phyloP scores from a whole-genome alignment of 352 stramenopile species.

The Pythium insidiosum region DNA sequence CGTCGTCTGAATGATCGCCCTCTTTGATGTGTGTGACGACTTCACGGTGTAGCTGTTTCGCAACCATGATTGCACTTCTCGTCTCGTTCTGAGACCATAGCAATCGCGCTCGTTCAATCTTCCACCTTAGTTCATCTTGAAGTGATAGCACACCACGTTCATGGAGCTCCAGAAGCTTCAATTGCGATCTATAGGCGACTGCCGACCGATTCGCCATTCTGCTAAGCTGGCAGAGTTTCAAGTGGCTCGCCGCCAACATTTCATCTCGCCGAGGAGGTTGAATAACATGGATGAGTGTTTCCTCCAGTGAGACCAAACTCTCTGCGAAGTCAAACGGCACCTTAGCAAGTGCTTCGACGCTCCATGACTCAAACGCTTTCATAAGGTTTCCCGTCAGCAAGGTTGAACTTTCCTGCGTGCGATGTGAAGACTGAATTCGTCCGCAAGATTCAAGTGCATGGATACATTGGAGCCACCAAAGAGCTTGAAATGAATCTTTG shows the following conservation, averaged over 20 bases:
- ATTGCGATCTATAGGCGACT: constrained; percentile 54
- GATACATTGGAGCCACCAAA: constrained; percentile 52
- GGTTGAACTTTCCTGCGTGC: no score
- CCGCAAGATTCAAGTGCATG: constrained; percentile 49
- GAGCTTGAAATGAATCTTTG: constrained; percentile 41
- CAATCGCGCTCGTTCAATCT: constrained; percentile 72
- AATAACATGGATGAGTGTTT: constrained; percentile 41
- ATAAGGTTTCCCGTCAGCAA: no score
- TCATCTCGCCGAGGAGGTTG: constrained; percentile 11
- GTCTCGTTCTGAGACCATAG: constrained; percentile 70
- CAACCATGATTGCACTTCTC: constrained; percentile 65
- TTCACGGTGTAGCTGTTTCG: constrained; percentile 44
- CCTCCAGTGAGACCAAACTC: constrained; percentile 50
- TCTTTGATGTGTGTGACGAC: constrained; percentile 20
- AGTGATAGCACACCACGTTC: constrained; percentile 19
- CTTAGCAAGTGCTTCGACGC: no score
- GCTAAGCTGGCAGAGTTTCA: constrained; percentile 45
- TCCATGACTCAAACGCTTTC: no score
- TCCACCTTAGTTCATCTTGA: constrained; percentile 47
- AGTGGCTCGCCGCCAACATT: constrained; percentile 39
- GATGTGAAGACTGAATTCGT: no score
- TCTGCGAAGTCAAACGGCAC: constrained; percentile 48
- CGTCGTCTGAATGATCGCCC: constrained; percentile 5
- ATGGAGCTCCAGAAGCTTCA: constrained; percentile 53
- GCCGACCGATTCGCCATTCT: constrained; percentile 57